These are phyloP conservation scores for Pisolithus marmoratus DNA, from an alignment of 768 basidiomycete genomes.

Conservation along the genomic window DNA sequence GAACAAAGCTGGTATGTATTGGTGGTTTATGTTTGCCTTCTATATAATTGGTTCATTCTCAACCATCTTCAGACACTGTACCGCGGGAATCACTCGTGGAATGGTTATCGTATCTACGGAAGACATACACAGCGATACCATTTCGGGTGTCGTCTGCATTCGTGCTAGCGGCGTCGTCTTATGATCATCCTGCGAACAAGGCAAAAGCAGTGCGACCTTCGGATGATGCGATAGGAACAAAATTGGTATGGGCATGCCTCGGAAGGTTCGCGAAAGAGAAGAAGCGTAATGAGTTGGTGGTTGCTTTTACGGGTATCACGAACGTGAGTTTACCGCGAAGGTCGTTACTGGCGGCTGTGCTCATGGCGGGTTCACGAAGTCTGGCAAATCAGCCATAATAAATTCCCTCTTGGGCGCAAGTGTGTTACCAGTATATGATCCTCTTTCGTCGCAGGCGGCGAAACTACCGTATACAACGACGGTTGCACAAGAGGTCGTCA, in stretches of 20 bases:
- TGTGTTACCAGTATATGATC: constrained; percentile 51
- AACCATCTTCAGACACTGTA: constrained; percentile 53
- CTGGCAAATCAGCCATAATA: constrained; percentile 80
- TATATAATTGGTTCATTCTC: neutral
- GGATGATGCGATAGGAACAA: constrained; percentile 60
- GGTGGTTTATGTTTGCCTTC: neutral
- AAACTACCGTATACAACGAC: constrained; percentile 67
- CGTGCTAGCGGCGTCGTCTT: constrained; percentile 36
- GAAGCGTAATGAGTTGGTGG: constrained; percentile 43
- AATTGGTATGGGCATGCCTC: constrained; percentile 46
- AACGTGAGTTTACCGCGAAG: constrained; percentile 49
- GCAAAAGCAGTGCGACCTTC: constrained; percentile 31
- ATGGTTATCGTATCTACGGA: constrained; percentile 63
- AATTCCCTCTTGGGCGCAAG: constrained; percentile 63
- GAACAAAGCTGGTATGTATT: constrained; percentile 77
- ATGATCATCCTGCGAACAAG: constrained; percentile 36
- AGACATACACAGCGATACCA: constrained; percentile 55
- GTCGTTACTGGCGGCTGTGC: neutral
- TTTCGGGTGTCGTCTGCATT: constrained; percentile 73
- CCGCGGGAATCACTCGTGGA: constrained; percentile 68
- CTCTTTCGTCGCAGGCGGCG: constrained; percentile 37
- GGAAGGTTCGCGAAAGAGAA: constrained; percentile 43
- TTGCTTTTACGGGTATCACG: constrained; percentile 79
- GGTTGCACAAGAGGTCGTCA: constrained; percentile 53
- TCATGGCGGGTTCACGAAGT: constrained; percentile 33